Evolutionary conservation across 1,284 basidiomycete genomes (phyloP).

Genomic region (Austroboletus niveus): DNA sequence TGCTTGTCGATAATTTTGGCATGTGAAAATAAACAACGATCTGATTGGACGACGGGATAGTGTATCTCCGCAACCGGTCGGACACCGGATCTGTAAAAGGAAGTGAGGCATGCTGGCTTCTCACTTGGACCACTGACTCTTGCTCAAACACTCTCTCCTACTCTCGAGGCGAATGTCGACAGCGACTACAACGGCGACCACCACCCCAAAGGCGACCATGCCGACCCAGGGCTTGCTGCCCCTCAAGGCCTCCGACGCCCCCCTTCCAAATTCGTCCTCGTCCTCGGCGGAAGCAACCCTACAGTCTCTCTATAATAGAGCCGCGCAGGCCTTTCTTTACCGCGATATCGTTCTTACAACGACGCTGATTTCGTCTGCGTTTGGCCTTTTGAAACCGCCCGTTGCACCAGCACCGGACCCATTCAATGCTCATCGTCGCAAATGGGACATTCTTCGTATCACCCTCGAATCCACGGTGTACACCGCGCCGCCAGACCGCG

Average conservation of each 20-base stretch:
- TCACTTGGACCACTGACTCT: too few relatives aligned
- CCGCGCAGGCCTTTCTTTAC: slow-evolving; percentile 72
- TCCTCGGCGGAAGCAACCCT: slow-evolving; percentile 47
- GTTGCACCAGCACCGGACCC: slow-evolving; percentile 37
- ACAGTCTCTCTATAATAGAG: slow-evolving; percentile 68
- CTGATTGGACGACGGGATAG: background rate
- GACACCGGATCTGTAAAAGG: slow-evolving; percentile 1
- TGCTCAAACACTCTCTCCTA: background rate
- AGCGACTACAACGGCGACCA: slow-evolving; percentile 21
- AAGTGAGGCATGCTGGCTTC: background rate
- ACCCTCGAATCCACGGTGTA: slow-evolving; percentile 76
- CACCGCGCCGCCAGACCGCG: slow-evolving; percentile 48
- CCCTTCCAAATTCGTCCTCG: background rate
- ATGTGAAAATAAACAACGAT: background rate
- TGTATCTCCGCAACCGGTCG: background rate
- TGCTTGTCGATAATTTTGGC: background rate
- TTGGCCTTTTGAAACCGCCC: slow-evolving; percentile 56
- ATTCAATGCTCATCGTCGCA: slow-evolving; percentile 56
- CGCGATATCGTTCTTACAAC: slow-evolving; percentile 64
- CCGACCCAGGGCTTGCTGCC: slow-evolving; percentile 29
- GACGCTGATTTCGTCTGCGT: slow-evolving; percentile 65
- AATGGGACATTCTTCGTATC: slow-evolving; percentile 82
- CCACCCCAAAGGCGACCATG: slow-evolving; percentile 19
- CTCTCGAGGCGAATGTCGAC: slow-evolving; percentile 23
- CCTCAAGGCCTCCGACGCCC: slow-evolving; percentile 21